phyloP scores from a whole-genome alignment of 805 yeast genomes.

The Wickerhamomyces ciferrii region DNA sequence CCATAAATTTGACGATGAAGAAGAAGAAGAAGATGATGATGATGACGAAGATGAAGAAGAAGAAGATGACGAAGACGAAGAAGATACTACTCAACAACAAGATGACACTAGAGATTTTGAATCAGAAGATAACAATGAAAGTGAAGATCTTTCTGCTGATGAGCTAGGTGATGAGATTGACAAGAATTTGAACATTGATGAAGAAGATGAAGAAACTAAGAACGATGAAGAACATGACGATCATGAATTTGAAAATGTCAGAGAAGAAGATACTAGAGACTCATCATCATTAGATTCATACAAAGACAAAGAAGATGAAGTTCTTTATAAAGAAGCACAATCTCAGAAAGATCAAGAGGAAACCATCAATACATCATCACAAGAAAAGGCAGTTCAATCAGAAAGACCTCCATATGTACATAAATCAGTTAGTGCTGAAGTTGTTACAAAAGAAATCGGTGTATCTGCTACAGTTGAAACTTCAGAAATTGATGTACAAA shows the following conservation, averaged over 20 bases:
- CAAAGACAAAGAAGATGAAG: neutral
- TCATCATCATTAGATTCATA: neutral
- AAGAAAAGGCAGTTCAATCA: neutral
- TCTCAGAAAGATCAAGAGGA: neutral
- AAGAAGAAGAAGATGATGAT: neutral
- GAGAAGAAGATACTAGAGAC: conserved; percentile 7
- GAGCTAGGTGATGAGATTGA: conserved; percentile 2
- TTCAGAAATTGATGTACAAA: conserved; percentile 7
- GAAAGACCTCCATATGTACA: neutral
- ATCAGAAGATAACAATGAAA: neutral
- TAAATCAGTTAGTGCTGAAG: neutral
- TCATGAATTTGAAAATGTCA: conserved; percentile 1
- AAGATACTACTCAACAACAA: neutral
- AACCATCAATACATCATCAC: too few relatives aligned
- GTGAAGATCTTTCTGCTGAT: neutral
- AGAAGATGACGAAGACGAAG: neutral
- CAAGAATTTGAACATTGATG: conserved; percentile 1
- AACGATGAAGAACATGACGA: conserved; percentile 12
- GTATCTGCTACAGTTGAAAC: conserved; percentile 1
- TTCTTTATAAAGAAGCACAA: neutral
- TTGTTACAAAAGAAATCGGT: neutral
- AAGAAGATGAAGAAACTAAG: conserved; percentile 3
- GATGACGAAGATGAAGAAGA: conserved; percentile 1
- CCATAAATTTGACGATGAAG: neutral
- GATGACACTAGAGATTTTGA: neutral